Base-by-base conservation (phyloP, 2,329 filamentous ascomycete genomes). In the Gremmenia infestans region DNA sequence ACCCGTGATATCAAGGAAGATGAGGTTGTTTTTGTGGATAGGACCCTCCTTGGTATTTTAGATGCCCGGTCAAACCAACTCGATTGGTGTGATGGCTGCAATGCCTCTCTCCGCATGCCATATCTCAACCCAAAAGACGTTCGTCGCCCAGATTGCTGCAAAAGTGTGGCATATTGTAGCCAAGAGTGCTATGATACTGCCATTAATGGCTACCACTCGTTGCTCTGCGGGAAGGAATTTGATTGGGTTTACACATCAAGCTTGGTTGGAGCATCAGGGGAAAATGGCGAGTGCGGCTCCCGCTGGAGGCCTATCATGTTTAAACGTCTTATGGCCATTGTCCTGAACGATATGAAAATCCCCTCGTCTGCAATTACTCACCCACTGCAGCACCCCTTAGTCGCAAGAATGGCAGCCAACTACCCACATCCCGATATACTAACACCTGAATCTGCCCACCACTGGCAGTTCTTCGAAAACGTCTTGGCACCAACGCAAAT, bases 381-480 rank as follows among this genome's bases (percentile, higher is more conserved):
- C 37, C 65, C 66, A 1, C 54, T 68, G 0, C 52, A 59, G 19
- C 65, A 69, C 42, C 52, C 58, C 9, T 42, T 67, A 0, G 14
- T 68, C 11, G 58, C 57, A 0, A 58, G 64, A 1, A 58, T 67
- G 56, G 56, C 64, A 5, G 64, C 65, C 0, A 67, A 67, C 37
- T 68, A 69, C 39, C 11, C 62, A 3, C 12, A 28, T 2, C 43
- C 48, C 6, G 36, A 53, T 3, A n/a, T 57, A 5, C 6, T 50
- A 0, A 6, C 57, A 9, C 53, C 43, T 15, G 50, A 54, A 5
- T n/a, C 12, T 3, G 8, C 40, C 1, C 50, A 59, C 12, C 57
- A 61, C 2, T 69, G 63, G 63, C 37, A 48, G 9, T 66, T 60
- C n/a, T 56, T 55, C 11, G 61, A 65, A n/a, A 66, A 66, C n/a